phyloP scores from a whole-genome alignment of 2,329 filamentous ascomycete species.

The Colletotrichum limetticola region DNA sequence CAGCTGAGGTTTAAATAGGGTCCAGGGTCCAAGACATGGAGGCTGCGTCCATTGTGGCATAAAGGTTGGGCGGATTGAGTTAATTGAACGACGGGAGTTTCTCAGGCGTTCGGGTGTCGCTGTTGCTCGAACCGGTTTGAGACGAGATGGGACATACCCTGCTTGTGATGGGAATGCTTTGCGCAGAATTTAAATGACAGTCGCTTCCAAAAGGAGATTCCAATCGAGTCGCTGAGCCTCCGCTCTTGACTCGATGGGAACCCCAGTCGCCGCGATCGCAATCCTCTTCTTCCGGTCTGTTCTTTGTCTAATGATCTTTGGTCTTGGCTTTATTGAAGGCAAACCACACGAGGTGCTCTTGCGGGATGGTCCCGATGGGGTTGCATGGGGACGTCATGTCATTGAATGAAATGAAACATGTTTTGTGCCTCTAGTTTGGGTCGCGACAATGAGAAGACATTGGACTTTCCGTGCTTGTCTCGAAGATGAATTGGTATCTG shows the following conservation, averaged over 20 bases:
- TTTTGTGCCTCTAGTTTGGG: not conserved
- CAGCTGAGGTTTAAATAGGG: not conserved
- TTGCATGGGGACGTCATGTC: not conserved
- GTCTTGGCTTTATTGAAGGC: conserved; percentile 6
- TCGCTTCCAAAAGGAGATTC: not conserved
- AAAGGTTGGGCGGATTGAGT: not conserved
- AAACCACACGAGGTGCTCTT: conserved; percentile 17
- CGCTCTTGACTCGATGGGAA: conserved; percentile 18
- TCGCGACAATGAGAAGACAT: not conserved
- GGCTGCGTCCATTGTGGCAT: not conserved
- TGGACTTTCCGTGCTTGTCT: too few species aligned
- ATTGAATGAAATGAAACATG: not conserved
- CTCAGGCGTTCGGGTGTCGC: conserved; percentile 3
- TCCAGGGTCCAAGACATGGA: conserved; percentile 20
- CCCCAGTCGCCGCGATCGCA: conserved; percentile 28
- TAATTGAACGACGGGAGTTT: not conserved
- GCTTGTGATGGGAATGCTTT: not conserved
- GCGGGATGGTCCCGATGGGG: not conserved
- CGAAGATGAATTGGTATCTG: too few species aligned
- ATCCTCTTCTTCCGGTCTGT: conserved; percentile 16
- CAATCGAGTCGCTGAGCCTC: not conserved
- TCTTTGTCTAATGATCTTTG: conserved; percentile 6
- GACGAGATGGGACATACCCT: conserved; percentile 19
- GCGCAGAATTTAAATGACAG: not conserved
- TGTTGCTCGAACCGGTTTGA: conserved; percentile 25